Percentiles rank a stretch among this genome's conserved stretches.
Conservation (phyloP, 1,139 yeast genomes). For the Kodamaea fungicola region DNA sequence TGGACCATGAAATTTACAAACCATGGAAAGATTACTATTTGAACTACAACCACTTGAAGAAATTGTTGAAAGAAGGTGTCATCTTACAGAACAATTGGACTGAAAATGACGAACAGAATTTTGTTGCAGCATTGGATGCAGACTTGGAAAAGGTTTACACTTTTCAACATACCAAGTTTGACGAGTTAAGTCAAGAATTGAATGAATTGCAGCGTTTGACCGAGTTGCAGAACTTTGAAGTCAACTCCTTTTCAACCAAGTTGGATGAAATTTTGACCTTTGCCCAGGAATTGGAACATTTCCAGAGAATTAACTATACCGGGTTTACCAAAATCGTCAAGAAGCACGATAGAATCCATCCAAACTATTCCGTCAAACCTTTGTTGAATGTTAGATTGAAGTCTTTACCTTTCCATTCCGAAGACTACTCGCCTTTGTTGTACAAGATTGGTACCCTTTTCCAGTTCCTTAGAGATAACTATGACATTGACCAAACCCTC, state of each 20-base stretch:
- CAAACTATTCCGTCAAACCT: slow-evolving; percentile 83
- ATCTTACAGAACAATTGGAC: slow-evolving; percentile 41
- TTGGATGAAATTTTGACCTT: slow-evolving; percentile 71
- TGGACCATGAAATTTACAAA: slow-evolving; percentile 75
- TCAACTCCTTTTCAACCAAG: slow-evolving; percentile 53
- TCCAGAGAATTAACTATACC: slow-evolving; percentile 87
- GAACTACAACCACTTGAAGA: slow-evolving; percentile 74
- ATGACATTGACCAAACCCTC: slow-evolving; percentile 36
- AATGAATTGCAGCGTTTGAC: slow-evolving; percentile 55
- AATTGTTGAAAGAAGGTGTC: slow-evolving; percentile 76
- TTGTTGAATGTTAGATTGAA: slow-evolving; percentile 82
- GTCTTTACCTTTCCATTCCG: slow-evolving; percentile 87
- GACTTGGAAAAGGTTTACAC: slow-evolving; percentile 92
- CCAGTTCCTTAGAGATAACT: slow-evolving; percentile 74
- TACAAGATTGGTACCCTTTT: slow-evolving; percentile 80
- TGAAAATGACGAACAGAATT: slow-evolving; percentile 65
- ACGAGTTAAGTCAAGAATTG: slow-evolving; percentile 63
- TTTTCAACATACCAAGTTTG: slow-evolving; percentile 73
- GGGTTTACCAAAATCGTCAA: slow-evolving; percentile 93
- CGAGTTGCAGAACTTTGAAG: slow-evolving; percentile 43
- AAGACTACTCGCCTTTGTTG: slow-evolving; percentile 88
- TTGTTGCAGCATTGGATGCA: slow-evolving; percentile 76
- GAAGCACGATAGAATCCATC: slow-evolving; percentile 90
- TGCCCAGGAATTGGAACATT: slow-evolving; percentile 85
- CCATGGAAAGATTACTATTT: slow-evolving; percentile 90